These are phyloP conservation scores for Fusarium sp. DNA, from an alignment of 2,329 filamentous ascomycete genomes.

Conservation along the genomic window DNA sequence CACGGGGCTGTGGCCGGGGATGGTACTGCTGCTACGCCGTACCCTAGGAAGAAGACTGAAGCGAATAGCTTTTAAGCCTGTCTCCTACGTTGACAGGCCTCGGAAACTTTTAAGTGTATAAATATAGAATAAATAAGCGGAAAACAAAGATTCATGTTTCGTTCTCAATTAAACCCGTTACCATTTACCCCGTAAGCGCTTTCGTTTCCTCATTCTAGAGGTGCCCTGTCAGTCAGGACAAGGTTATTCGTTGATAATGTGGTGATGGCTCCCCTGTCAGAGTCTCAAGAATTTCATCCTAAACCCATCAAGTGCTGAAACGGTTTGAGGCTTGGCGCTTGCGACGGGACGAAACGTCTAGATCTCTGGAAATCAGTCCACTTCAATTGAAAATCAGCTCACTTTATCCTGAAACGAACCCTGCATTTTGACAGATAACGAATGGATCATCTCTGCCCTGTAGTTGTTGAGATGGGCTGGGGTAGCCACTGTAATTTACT, in stretches of 20 bases:
- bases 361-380: conserved; percentile 2
- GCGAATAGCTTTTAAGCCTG: background rate
- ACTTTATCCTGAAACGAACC: background rate
- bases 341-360: conserved; percentile 2
- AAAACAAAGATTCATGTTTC: conserved; percentile 3
- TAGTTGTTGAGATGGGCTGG: background rate
- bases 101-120: background rate
- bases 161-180: background rate
- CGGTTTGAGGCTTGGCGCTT: conserved; percentile 2
- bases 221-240: background rate
- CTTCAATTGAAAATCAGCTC: background rate
- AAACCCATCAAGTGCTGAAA: background rate
- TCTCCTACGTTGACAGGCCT: background rate
- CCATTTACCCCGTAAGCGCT: background rate
- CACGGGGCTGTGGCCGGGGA: background rate
- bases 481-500: background rate
- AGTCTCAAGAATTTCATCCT: background rate
- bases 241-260: background rate
- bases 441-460: background rate
- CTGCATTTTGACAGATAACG: background rate
- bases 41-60: background rate
- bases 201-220: background rate
- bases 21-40: background rate
- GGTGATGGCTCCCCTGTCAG: background rate
- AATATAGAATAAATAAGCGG: background rate